These are phyloP conservation scores for Leptographium radiaticola DNA, from an alignment of 2,329 filamentous ascomycete genomes.

Conservation along the genomic window DNA sequence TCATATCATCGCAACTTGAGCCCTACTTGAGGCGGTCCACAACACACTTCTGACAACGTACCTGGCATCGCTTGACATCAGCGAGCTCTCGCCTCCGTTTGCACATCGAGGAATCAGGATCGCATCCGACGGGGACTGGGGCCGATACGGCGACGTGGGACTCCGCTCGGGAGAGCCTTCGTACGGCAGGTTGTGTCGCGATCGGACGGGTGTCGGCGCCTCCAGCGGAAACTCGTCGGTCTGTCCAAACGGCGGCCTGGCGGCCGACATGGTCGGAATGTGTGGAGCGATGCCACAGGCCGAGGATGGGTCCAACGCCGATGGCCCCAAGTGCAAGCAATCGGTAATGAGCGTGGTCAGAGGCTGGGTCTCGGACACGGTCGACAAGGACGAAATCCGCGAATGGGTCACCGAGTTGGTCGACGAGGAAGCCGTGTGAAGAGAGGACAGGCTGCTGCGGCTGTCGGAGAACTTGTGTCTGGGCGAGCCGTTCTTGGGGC, in stretches of 20 bases:
- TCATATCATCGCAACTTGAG: not conserved
- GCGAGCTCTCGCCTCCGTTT: not conserved
- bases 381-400: slow-evolving; percentile 40
- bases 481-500: slow-evolving; percentile 23
- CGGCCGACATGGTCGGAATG: slow-evolving; percentile 6
- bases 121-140: slow-evolving; percentile 11
- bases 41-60: not conserved
- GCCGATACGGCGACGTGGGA: not conserved
- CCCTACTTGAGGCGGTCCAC: not conserved
- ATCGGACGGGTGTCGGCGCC: slow-evolving; percentile 13
- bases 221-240: slow-evolving; percentile 5
- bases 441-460: slow-evolving; percentile 38
- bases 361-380: slow-evolving; percentile 28
- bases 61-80: not conserved
- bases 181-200: slow-evolving; percentile 3
- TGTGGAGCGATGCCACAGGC: not conserved
- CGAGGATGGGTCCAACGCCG: not conserved
- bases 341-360: slow-evolving; percentile 22
- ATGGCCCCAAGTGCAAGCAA: slow-evolving; percentile 23
- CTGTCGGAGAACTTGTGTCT: slow-evolving; percentile 36
- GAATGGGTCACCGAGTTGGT: slow-evolving; percentile 32
- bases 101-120: slow-evolving; percentile 4
- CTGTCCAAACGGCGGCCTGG: not conserved
- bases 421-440: slow-evolving; percentile 30
- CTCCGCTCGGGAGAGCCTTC: slow-evolving; percentile 4